Percentiles rank a stretch among this genome's conserved stretches.
phyloP scores from a whole-genome alignment of 352 stramenopile species.

The Pythium dissotocum region DNA sequence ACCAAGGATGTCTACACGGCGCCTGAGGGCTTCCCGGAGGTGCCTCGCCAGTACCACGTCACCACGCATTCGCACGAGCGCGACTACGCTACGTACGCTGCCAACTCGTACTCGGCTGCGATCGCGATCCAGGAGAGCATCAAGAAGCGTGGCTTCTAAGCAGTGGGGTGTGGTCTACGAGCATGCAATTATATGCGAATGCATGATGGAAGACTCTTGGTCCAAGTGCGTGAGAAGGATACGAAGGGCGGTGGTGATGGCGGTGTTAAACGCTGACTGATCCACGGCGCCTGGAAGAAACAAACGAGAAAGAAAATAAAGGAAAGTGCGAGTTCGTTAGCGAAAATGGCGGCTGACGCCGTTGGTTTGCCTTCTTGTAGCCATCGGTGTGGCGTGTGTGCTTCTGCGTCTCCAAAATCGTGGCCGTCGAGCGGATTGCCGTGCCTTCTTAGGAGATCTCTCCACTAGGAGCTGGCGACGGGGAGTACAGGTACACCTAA shows the following conservation, averaged over 20 bases:
- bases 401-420: background rate
- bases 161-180: background rate
- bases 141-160: constrained; percentile 80
- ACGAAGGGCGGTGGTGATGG: background rate
- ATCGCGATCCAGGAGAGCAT: constrained; percentile 83
- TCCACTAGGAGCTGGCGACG: background rate
- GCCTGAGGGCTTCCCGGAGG: constrained; percentile 66
- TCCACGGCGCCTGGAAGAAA: background rate
- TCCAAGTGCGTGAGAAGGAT: background rate
- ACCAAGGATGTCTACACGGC: constrained; percentile 57
- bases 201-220: background rate
- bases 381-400: background rate
- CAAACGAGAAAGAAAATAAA: background rate
- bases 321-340: constrained; percentile 8
- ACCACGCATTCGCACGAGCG: constrained; percentile 66
- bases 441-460: background rate
- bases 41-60: constrained; percentile 75
- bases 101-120: constrained; percentile 85
- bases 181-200: background rate
- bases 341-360: background rate
- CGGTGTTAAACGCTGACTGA: background rate
- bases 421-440: background rate
- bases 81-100: constrained; percentile 79
- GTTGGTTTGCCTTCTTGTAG: background rate
- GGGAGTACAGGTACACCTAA: constrained; percentile 69